phyloP scores from a whole-genome alignment of 176 grass and related monocot genomes.

The Aegilops longissima region DNA sequence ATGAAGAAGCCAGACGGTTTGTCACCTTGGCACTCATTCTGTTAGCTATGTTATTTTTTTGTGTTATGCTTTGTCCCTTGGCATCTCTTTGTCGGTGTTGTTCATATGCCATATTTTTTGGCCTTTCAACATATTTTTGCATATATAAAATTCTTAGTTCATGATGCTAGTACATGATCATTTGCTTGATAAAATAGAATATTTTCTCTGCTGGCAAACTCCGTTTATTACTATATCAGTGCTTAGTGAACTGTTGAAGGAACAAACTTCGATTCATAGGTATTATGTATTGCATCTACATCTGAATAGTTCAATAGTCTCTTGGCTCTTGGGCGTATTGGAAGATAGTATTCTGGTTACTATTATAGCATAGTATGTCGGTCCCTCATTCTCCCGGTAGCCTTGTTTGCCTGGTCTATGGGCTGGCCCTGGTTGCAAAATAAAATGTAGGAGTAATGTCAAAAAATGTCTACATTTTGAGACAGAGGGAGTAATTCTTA shows the following conservation, averaged over 20 bases:
- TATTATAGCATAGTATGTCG: background rate
- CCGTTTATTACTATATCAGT: background rate
- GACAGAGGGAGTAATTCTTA: background rate
- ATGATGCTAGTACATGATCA: background rate
- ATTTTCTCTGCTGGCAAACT: background rate
- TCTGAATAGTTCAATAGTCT: background rate
- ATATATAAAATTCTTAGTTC: conserved; percentile 11
- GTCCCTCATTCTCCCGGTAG: background rate
- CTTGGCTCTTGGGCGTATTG: background rate
- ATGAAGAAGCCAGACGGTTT: conserved; percentile 86
- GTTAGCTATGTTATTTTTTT: background rate
- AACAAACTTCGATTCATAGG: background rate
- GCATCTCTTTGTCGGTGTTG: background rate
- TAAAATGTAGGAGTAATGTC: background rate
- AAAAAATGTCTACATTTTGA: too few relatives aligned
- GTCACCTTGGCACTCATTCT: conserved; percentile 24
- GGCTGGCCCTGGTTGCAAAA: background rate
- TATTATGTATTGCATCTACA: conserved; percentile 17
- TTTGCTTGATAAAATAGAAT: background rate
- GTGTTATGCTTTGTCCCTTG: conserved; percentile 5
- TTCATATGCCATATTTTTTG: conserved; percentile 4
- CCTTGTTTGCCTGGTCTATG: background rate
- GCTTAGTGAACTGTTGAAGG: conserved; percentile 10
- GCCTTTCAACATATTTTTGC: background rate
- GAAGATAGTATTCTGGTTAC: background rate